Conservation (phyloP, 169 alveolate species). For the Eimeria praecox region DNA sequence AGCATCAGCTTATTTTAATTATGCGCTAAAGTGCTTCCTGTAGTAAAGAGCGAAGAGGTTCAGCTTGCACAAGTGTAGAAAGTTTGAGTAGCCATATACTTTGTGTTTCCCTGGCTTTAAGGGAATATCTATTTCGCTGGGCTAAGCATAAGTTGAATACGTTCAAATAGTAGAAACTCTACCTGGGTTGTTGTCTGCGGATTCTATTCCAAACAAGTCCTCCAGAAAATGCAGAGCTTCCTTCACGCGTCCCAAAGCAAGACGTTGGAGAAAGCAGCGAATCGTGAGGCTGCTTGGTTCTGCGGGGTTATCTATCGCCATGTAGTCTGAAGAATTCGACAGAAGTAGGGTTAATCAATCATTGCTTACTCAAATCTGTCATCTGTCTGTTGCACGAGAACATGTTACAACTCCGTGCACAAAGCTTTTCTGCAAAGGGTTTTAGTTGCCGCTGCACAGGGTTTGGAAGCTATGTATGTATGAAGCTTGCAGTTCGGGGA, state of each 20-base stretch:
- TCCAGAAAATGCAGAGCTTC: not conserved
- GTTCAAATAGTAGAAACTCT: not conserved
- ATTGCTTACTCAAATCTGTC: too few relatives aligned
- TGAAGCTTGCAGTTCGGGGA: too few relatives aligned
- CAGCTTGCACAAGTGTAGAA: not conserved
- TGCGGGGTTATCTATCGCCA: not conserved
- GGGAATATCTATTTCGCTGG: not conserved
- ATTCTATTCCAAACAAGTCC: not conserved
- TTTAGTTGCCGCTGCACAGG: too few relatives aligned
- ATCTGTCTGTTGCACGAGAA: too few relatives aligned
- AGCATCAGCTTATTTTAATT: too few relatives aligned
- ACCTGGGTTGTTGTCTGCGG: not conserved
- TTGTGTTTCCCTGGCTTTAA: not conserved
- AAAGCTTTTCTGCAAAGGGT: too few relatives aligned
- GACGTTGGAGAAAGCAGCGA: slow-evolving; percentile 3
- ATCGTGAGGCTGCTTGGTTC: slow-evolving; percentile 48
- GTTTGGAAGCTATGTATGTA: too few relatives aligned
- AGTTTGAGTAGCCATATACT: not conserved
- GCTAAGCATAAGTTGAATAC: not conserved
- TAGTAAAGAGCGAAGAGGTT: not conserved
- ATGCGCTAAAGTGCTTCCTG: not conserved
- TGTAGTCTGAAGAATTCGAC: not conserved
- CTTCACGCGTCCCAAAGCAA: not conserved
- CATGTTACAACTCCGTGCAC: too few relatives aligned
- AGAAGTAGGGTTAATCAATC: too few relatives aligned